Base-by-base conservation (phyloP, 495 filamentous ascomycete species). In the Platismatia glauca region DNA sequence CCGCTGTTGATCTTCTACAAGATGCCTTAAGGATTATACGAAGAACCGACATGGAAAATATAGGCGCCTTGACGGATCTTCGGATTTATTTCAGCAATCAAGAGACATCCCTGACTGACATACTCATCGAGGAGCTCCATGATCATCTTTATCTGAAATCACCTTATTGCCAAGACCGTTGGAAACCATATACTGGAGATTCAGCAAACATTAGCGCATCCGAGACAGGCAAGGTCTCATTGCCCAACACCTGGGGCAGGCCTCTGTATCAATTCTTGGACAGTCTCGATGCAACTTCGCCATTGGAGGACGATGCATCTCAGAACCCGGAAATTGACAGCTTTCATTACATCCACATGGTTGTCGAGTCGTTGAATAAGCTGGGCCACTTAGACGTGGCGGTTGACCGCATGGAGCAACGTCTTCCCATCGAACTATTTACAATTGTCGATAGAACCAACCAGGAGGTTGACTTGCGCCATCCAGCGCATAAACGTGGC, bases 111-210 rank as follows among this genome's bases (percentile, higher is more conserved):
- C 76, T 99, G 61, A 93, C 90, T 63, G 94, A 99, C 72, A 97
- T 97, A 48, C 69, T 99, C 68, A 85, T 97, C 55, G 94, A 99
- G 73, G 94, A 99, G 72, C 77, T 99, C 50, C 95, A 97, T 70
- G 95, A 93, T 69, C 94, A 99, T 75, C 80, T 99, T 5, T 99
- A 97, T 68, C 81, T 99, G 16, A 97, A 97, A 68, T 96, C 91
- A 15, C 92, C 91, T 1, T 97, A 97, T 69, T 97, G 91, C 73
- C 89, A 95, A 64, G 89, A 95, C 72, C 78, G 94, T 56, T 99
- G 94, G 94, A 95, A 94, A 70, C 79, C 82, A 7, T 70, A 66
- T 55, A 38, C 52, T 43, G 60, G 64, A 35, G 66, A 67, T 27
- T 46, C 44, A 27, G 57, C 35, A 31, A 59, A 64, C 11, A 22